Base-by-base conservation (phyloP, 805 yeast genomes). In the Lipomyces starkeyi region DNA sequence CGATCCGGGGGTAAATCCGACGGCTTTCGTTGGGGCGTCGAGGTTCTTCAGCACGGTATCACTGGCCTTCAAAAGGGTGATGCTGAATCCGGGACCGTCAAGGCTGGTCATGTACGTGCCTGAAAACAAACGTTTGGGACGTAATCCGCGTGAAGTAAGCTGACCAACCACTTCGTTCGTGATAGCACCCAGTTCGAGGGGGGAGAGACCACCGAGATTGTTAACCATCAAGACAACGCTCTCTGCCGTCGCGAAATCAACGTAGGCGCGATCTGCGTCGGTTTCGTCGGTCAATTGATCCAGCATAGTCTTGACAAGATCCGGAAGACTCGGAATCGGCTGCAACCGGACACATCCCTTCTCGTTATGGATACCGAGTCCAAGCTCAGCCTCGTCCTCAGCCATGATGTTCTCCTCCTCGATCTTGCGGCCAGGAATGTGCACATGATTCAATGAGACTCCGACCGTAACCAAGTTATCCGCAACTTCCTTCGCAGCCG, bases 331-430 rank as follows among this genome's bases (percentile, higher is more conserved):
- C 32, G 98, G 97, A 73, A 93, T 86, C 20, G 90, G 89, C 35
- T 82, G 79, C 49, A 86, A 76, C 69, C 86, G 85, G 74, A 84
- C 82, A 66, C 88, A 88, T 69, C 98, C 98, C 0, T 97, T 95
- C 78, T 93, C 98, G 75, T 93, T 93, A 79, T 93, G 98, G 69
- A 93, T 93, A 58, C 98, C 98, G 88, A 93, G 89, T 34, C 98
- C 98, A 67, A 93, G 83, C 78, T 93, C 98, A 76, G 90, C 89
- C 78, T 91, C 91, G 66, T 87, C 81, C 3, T 78, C 83, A 34
- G 80, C 83, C 69, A 91, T 83, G 64, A 79, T 77, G 40, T 83
- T 81, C 74, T 85, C 89, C 64, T 83, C 83, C 65, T 83, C 85
- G 47, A 69, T 64, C 59, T 69, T 65, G 74, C 91, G 86, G 4